Percentiles rank a stretch among this genome's conserved stretches.
phyloP scores from a whole-genome alignment of 2,329 filamentous ascomycete species.

The Thielaviopsis cerberus region DNA sequence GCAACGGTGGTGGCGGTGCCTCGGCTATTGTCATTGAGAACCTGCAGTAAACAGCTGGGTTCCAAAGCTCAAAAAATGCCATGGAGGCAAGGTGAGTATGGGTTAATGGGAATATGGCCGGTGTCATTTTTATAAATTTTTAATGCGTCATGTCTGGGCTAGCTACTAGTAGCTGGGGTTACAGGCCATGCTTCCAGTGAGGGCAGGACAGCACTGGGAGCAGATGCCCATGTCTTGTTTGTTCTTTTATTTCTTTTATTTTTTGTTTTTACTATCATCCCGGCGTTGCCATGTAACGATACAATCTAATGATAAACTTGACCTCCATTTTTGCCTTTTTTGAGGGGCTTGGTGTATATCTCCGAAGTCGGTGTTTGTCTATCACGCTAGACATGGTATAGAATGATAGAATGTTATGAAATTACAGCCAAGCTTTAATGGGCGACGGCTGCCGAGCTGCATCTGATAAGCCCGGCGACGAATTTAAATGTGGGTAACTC shows the following conservation, averaged over 20 bases:
- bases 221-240: not conserved
- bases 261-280: not conserved
- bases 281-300: not conserved
- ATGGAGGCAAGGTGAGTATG: not conserved
- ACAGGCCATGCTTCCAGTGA: not conserved
- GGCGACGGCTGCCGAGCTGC: not conserved
- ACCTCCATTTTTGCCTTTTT: not conserved
- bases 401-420: not conserved
- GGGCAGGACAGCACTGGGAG: not conserved
- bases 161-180: not conserved
- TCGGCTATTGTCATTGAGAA: slow-evolving; percentile 82
- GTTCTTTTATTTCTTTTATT: not conserved
- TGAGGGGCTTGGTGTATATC: not conserved
- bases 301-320: slow-evolving; percentile 3
- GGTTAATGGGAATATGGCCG: not conserved
- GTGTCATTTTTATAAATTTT: slow-evolving; percentile 2
- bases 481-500: not conserved
- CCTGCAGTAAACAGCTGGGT: slow-evolving; percentile 30
- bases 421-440: not conserved
- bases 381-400: not conserved
- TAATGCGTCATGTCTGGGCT: slow-evolving; percentile 1
- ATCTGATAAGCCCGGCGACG: not conserved
- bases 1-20: slow-evolving; percentile 92
- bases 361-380: not conserved
- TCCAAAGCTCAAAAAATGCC: not conserved